Percentiles rank a stretch among this genome's conserved stretches.
phyloP scores from a whole-genome alignment of 805 yeast genomes.

The Hanseniaspora thailandica region DNA sequence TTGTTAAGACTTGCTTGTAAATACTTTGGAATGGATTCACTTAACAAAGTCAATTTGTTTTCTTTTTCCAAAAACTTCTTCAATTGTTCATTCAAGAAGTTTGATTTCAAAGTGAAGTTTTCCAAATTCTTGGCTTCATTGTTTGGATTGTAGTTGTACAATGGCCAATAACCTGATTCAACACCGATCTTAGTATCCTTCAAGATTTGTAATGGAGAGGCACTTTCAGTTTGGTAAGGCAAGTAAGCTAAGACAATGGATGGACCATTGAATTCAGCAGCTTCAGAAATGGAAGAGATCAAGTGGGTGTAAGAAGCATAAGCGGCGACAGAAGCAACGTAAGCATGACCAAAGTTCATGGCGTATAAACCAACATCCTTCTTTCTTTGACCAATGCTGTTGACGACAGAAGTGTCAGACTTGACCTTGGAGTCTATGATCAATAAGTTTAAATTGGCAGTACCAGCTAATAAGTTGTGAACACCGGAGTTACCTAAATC shows the following conservation, averaged over 20 bases:
- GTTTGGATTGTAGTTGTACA: slow-evolving; percentile 72
- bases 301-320: slow-evolving; percentile 90
- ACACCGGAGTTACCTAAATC: slow-evolving; percentile 88
- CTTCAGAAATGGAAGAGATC: slow-evolving; percentile 77
- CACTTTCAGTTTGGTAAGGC: slow-evolving; percentile 57
- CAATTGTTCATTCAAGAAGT: slow-evolving; percentile 63
- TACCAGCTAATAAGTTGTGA: slow-evolving; percentile 67
- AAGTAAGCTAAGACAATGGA: slow-evolving; percentile 82
- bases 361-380: slow-evolving; percentile 91
- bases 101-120: slow-evolving; percentile 73
- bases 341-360: slow-evolving; percentile 79
- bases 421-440: slow-evolving; percentile 75
- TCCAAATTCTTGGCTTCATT: slow-evolving; percentile 36
- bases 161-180: slow-evolving; percentile 93
- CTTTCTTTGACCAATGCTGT: slow-evolving; percentile 44
- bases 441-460: slow-evolving; percentile 69
- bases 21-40: slow-evolving; percentile 51
- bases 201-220: slow-evolving; percentile 59
- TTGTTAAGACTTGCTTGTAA: slow-evolving; percentile 57
- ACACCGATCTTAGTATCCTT: slow-evolving; percentile 83
- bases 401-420: slow-evolving; percentile 5
- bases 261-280: slow-evolving; percentile 81
- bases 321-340: slow-evolving; percentile 89
- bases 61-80: slow-evolving; percentile 78
- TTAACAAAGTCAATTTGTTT: slow-evolving; percentile 68